Base-by-base conservation (phyloP, 306 rosid genomes). In the Pueraria montana region DNA sequence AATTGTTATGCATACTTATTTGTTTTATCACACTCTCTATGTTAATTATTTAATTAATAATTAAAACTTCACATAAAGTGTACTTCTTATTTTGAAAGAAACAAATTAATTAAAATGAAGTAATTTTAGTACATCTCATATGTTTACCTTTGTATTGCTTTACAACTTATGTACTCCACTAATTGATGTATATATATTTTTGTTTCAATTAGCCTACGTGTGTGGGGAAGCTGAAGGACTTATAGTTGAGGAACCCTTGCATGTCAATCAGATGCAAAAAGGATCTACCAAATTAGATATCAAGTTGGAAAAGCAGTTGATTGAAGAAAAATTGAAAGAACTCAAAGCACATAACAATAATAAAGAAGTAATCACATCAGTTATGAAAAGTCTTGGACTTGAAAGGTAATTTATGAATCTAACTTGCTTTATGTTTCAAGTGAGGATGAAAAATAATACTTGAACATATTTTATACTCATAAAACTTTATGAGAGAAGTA, bases 381-480 rank as follows among this genome's bases (percentile, higher is more conserved):
- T 27, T 20, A 88, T 90, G 91, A 84, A 63, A 81, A 62, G 76
- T 8, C 74, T 82, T 66, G 90, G 93, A 67, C 49, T 74, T 3
- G 3, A 27, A 76, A 87, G 90, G 90, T 89, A 21, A 52, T 52
- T 52, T 52, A 10, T 50, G 0, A 17, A 50, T 50, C 21, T 4
- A 17, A 16, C 20, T 3, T 64, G 23, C 0, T 7, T 13, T 55
- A 3, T 55, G 26, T 55, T 20, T 20, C 27, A 55, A 55, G 5
- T 20, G 56, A 50, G 21, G 56, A 17, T 50, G 16, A 17, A 17
- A 50, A 50, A 17, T 17, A 50, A 50, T 6, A 50, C 21, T 4
- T 50, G 9, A 48, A 10, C 50, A 11, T 45, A 8, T 34, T 4
- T 34, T 34, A 34, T 34, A 34, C 36, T 27, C 3, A 1, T 27